These are phyloP conservation scores for Cinnamomum chago DNA, from an alignment of 164 flowering plant species.

Conservation along the genomic window DNA sequence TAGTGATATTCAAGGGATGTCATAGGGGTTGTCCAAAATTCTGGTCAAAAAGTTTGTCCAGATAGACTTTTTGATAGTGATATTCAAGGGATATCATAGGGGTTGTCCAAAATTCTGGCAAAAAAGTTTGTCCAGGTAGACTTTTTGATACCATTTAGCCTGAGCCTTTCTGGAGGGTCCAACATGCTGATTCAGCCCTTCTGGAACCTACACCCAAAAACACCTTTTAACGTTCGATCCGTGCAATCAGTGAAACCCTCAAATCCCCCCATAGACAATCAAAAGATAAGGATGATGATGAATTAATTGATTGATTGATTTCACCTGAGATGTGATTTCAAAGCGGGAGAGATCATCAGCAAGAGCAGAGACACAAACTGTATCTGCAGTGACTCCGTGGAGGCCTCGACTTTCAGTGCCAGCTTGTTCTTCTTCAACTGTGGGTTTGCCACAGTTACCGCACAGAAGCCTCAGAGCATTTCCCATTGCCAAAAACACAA, in stretches of 20 bases:
- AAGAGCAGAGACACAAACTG: conserved; percentile 67
- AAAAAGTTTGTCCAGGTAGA: too few relatives aligned
- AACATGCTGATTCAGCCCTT: conserved; percentile 61
- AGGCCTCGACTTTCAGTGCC: conserved; percentile 31
- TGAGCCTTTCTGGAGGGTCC: conserved; percentile 83
- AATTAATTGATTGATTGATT: background rate
- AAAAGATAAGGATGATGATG: background rate
- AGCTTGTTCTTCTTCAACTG: conserved; percentile 4
- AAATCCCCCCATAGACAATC: background rate
- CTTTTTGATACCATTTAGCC: conserved; percentile 87
- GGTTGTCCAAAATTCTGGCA: too few relatives aligned
- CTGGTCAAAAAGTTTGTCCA: too few relatives aligned
- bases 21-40: too few relatives aligned
- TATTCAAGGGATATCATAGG: too few relatives aligned
- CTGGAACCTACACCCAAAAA: conserved; percentile 59
- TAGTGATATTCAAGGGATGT: too few relatives aligned
- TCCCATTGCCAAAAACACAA: conserved; percentile 43
- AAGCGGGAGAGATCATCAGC: conserved; percentile 70
- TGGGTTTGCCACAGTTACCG: conserved; percentile 36
- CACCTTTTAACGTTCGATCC: background rate
- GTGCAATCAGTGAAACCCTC: background rate
- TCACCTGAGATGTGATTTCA: conserved; percentile 74
- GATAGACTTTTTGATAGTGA: too few relatives aligned
- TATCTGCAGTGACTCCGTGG: conserved; percentile 52
- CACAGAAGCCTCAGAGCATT: conserved; percentile 55